phyloP scores from a whole-genome alignment of 176 grass and related monocot species.

The Secale cereale region DNA sequence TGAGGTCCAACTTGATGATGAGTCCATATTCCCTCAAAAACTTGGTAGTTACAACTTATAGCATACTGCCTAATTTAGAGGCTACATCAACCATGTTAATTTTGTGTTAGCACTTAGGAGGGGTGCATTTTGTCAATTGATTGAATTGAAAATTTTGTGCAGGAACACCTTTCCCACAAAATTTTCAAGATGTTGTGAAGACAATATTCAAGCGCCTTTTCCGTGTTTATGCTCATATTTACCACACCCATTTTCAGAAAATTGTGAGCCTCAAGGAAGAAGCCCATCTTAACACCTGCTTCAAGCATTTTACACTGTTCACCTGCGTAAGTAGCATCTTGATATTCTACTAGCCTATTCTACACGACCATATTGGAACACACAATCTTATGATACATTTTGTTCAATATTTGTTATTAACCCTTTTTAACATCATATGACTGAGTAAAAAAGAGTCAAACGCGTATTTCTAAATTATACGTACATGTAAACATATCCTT shows the following conservation, averaged over 20 bases:
- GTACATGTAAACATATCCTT: not conserved
- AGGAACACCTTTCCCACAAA: slow-evolving; percentile 81
- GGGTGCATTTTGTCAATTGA: not conserved
- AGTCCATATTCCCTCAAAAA: slow-evolving; percentile 92
- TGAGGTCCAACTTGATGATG: slow-evolving; percentile 82
- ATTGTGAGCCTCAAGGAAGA: slow-evolving; percentile 96
- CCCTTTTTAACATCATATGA: not conserved
- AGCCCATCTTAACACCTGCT: slow-evolving; percentile 97
- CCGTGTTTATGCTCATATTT: slow-evolving; percentile 93
- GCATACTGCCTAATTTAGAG: not conserved
- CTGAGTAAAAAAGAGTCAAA: too few relatives aligned
- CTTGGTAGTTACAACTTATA: slow-evolving; percentile 47
- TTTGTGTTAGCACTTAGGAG: not conserved
- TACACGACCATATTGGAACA: not conserved
- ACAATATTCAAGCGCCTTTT: slow-evolving; percentile 97
- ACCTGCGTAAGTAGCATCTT: slow-evolving; percentile 59
- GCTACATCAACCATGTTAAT: not conserved
- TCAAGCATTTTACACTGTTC: slow-evolving; percentile 98
- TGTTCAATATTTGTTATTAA: not conserved
- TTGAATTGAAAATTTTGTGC: not conserved
- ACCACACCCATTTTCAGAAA: slow-evolving; percentile 92
- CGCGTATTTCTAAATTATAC: too few relatives aligned
- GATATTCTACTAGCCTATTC: not conserved
- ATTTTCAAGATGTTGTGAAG: slow-evolving; percentile 80
- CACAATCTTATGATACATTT: not conserved